Base-by-base conservation (phyloP, 108 stramenopile species). In the Cyclotella baltica region DNA sequence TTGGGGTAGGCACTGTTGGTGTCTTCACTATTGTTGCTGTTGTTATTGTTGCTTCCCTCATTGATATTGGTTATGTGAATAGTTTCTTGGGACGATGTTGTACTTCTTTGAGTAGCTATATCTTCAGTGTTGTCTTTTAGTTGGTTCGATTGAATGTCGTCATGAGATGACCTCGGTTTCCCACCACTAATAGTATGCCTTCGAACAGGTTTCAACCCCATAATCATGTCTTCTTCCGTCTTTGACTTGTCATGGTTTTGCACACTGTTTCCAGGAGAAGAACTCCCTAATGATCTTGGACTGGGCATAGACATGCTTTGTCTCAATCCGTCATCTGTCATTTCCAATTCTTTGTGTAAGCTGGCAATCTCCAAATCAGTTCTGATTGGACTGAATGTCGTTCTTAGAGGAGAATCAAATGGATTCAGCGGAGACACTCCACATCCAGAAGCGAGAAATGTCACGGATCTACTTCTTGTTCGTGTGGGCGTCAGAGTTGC, bases 341-440 rank as follows among this genome's bases (percentile, higher is more conserved):
- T n/a, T n/a, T n/a, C n/a, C n/a, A n/a, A n/a, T n/a, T n/a, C n/a
- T n/a, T n/a, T n/a, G n/a, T n/a, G n/a, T n/a, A n/a, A n/a, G n/a
- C n/a, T n/a, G n/a, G n/a, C n/a, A n/a, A n/a, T n/a, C n/a, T n/a
- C n/a, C n/a, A n/a, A 20, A 52, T 52, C 4, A 52, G 11, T 31
- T 22, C 3, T 61, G 3, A 61, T 33, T 30, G 59, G 59, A 61
- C 59, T 61, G 31, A 36, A 15, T 6, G 13, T 13, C 22, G 4
- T 1, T 0, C 33, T 31, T 25, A 37, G 27, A 15, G 50, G 33
- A 1, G 68, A 69, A 69, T 69, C 50, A 36, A 69, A 69, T 25
- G 68, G 68, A 52, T 69, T 53, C 30, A 69, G 16, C 15, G 68
- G 68, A 11, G 68, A 52, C 1, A 69, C 59, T 30, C 33, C 59